Evolutionary conservation across 139 green algal genomes (phyloP).

Genomic region (Chlamydomonas sphaeroides): DNA sequence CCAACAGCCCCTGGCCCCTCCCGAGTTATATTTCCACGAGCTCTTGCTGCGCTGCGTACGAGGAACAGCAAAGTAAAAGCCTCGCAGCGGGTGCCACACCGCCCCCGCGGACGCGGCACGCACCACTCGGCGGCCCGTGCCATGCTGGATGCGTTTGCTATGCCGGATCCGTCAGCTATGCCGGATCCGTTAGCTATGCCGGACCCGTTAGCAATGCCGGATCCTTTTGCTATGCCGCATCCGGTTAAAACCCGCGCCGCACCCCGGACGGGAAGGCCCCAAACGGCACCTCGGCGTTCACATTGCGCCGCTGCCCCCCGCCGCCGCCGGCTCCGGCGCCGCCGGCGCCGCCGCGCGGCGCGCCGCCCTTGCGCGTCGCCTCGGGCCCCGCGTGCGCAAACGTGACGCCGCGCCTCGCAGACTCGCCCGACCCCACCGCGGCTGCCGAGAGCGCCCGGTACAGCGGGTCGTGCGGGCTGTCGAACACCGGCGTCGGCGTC

Average conservation of each 20-base stretch:
- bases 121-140: too few species aligned
- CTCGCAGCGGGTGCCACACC: too few species aligned
- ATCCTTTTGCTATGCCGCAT: too few species aligned
- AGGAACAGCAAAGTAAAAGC: too few species aligned
- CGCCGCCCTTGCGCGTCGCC: background rate
- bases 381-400: background rate
- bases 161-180: too few species aligned
- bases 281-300: constrained; percentile 28
- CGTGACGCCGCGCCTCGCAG: background rate
- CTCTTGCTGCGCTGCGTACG: too few species aligned
- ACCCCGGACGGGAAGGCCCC: background rate
- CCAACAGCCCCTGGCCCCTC: too few species aligned
- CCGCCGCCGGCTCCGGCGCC: background rate
- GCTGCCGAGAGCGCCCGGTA: background rate
- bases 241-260: background rate
- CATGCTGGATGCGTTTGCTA: too few species aligned
- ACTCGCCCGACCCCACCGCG: background rate
- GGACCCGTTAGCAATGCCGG: too few species aligned
- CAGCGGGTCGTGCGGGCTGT: constrained; percentile 28
- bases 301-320: background rate
- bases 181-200: too few species aligned
- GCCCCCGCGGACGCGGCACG: too few species aligned
- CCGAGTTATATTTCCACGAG: too few species aligned
- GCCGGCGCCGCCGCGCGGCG: background rate
- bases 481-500: constrained; percentile 18